These are phyloP conservation scores for Sporothrix variecibatus DNA, from an alignment of 2,329 filamentous ascomycete genomes.

Conservation along the genomic window DNA sequence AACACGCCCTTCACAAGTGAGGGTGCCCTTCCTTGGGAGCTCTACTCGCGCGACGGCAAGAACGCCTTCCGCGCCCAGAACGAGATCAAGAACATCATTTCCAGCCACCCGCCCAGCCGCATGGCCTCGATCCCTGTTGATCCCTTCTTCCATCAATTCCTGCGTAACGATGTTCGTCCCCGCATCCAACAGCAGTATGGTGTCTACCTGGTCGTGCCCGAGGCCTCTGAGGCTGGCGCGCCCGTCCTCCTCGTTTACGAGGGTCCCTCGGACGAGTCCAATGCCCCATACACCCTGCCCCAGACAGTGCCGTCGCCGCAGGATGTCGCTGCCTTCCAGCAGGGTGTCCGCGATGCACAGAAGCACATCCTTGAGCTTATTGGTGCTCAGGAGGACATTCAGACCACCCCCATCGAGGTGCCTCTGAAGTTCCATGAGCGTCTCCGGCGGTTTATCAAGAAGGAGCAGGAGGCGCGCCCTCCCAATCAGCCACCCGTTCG, in stretches of 20 bases:
- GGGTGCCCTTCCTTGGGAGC: conserved; percentile 77
- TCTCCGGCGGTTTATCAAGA: conserved; percentile 64
- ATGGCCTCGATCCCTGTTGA: conserved; percentile 69
- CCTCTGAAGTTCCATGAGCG: conserved; percentile 64
- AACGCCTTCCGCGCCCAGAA: conserved; percentile 74
- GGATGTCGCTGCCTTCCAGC: conserved; percentile 56
- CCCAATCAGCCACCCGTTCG: conserved; percentile 61
- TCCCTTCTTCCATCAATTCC: conserved; percentile 75
- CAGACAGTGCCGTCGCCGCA: conserved; percentile 50
- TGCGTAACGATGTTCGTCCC: conserved; percentile 64
- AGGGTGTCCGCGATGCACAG: conserved; percentile 57
- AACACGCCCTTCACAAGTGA: conserved; percentile 72
- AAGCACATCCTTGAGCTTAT: conserved; percentile 61
- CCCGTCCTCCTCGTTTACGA: conserved; percentile 76
- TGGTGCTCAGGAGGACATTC: conserved; percentile 59
- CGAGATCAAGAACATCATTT: conserved; percentile 73
- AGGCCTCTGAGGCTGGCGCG: conserved; percentile 58
- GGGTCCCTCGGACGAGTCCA: conserved; percentile 50
- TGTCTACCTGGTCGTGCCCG: conserved; percentile 72
- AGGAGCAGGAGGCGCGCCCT: conserved; percentile 60
- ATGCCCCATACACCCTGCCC: conserved; percentile 55
- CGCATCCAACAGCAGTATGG: conserved; percentile 68
- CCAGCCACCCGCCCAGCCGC: conserved; percentile 71
- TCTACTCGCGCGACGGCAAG: conserved; percentile 85
- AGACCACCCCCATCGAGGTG: conserved; percentile 56